These are phyloP conservation scores for Ogataea haglerorum DNA, from an alignment of 805 yeast genomes.

Conservation along the genomic window DNA sequence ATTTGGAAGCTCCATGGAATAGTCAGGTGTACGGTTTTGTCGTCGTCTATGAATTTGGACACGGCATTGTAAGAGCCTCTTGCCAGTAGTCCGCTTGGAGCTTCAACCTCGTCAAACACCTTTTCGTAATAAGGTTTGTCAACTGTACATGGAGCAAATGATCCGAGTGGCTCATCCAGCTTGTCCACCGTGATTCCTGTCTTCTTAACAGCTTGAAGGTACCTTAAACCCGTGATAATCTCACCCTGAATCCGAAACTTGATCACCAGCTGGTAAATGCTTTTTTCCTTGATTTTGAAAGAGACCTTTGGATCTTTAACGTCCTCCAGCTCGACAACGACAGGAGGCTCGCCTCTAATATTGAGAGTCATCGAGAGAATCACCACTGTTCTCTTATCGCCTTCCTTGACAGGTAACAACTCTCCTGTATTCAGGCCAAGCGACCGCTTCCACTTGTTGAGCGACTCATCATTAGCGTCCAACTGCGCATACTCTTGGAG, in stretches of 20 bases:
- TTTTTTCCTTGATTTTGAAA: conserved; percentile 74
- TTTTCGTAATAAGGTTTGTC: conserved; percentile 77
- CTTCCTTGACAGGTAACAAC: conserved; percentile 61
- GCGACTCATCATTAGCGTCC: conserved; percentile 87
- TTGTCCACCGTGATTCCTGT: conserved; percentile 86
- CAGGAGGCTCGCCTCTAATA: conserved; percentile 66
- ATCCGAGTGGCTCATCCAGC: conserved; percentile 83
- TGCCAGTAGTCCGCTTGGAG: conserved; percentile 86
- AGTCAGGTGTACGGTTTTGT: conserved; percentile 65
- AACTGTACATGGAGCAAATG: conserved; percentile 83
- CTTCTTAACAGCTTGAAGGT: conserved; percentile 79
- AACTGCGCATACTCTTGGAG: conserved; percentile 76
- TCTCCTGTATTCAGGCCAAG: conserved; percentile 65
- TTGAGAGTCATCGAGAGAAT: conserved; percentile 69
- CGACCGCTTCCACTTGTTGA: conserved; percentile 89
- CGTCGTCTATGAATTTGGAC: conserved; percentile 85
- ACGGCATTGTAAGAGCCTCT: conserved; percentile 82
- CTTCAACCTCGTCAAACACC: conserved; percentile 72
- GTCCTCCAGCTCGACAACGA: conserved; percentile 61
- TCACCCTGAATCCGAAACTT: conserved; percentile 79
- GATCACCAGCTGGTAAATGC: conserved; percentile 67
- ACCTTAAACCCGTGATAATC: conserved; percentile 85
- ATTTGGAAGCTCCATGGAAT: conserved; percentile 87
- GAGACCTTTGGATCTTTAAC: conserved; percentile 54
- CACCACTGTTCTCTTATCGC: conserved; percentile 75